These are phyloP conservation scores for Fusarium papillatum DNA, from an alignment of 2,329 filamentous ascomycete species.

Conservation along the genomic window DNA sequence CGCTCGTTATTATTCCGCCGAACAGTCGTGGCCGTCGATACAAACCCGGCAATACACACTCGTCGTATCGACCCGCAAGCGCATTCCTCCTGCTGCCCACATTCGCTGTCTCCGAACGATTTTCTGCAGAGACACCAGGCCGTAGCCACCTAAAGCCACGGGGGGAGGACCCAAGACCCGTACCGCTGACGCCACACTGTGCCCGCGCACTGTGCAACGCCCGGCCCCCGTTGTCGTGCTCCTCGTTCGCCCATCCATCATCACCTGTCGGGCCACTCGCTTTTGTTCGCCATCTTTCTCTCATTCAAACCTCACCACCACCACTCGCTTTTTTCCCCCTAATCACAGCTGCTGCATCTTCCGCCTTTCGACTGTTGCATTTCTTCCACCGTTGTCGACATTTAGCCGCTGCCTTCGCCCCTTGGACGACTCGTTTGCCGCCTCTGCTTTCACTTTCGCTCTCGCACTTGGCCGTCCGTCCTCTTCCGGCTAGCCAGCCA, in stretches of 20 bases:
- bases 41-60: not conserved
- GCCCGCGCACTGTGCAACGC: slow-evolving; percentile 39
- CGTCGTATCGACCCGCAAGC: slow-evolving; percentile 19
- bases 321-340: slow-evolving; percentile 35
- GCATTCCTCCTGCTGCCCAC: slow-evolving; percentile 28
- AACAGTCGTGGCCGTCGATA: slow-evolving; percentile 11
- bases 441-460: slow-evolving; percentile 34
- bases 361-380: slow-evolving; percentile 33
- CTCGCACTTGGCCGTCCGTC: slow-evolving; percentile 37
- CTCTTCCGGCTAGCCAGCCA: slow-evolving; percentile 43
- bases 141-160: slow-evolving; percentile 36
- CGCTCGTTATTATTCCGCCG: not conserved
- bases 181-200: slow-evolving; percentile 30
- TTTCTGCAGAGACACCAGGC: slow-evolving; percentile 33
- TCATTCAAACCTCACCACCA: slow-evolving; percentile 45
- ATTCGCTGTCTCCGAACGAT: slow-evolving; percentile 13
- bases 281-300: slow-evolving; percentile 34
- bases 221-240: slow-evolving; percentile 25
- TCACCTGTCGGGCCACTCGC: slow-evolving; percentile 36
- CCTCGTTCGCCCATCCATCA: slow-evolving; percentile 31
- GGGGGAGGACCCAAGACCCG: slow-evolving; percentile 7
- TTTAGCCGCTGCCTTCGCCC: slow-evolving; percentile 28
- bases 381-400: slow-evolving; percentile 32
- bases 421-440: slow-evolving; percentile 24
- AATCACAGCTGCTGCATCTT: slow-evolving; percentile 30